Base-by-base conservation (phyloP, 352 stramenopile species). In the Albugo candida region DNA sequence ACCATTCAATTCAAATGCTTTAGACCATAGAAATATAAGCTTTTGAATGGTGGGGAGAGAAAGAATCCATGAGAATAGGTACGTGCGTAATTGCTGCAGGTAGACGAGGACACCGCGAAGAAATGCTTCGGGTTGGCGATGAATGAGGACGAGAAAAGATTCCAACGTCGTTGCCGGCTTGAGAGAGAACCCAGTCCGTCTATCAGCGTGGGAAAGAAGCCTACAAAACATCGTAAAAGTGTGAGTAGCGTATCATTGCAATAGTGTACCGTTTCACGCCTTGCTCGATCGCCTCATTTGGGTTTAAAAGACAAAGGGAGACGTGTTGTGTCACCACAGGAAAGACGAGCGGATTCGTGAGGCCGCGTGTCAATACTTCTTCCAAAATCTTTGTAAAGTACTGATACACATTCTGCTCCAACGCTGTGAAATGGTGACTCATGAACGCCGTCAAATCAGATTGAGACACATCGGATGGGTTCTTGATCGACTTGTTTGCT, bases 291-390 rank as follows among this genome's bases (percentile, higher is more conserved):
- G 36, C 52, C 11, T 45, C 58, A 16, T 59, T 83, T n/a, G 71
- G 70, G 41, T 69, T 86, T 13, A 92, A 58, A 38, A 83, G 61
- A 36, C 76, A 89, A 20, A 78, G 42, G 19, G 56, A 84, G 2
- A 83, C 64, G 34, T 89, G 72, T 40, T 92, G 79, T 6, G 69
- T 78, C 16, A 92, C 77, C 39, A 88, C 64, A 3, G 79, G 79
- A 52, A 86, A 86, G 4, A 57, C 55, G 34, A 92, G 67, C 2
- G 78, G 71, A 46, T 89, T 88, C 14, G 51, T 65, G 36, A 89
- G 53, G 0, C 76, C 74, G 44, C 83, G 53, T 6, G 85, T 48
- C 18, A 89, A 74, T 63, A 48, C 18, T 4, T 21, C n/a, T 48
- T 18, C 14, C 14, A 58, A 16, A n/a, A 21, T 19, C 10, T 55